Evolutionary conservation across 805 yeast species (phyloP).

Genomic region (Candida vartiovaarae): DNA sequence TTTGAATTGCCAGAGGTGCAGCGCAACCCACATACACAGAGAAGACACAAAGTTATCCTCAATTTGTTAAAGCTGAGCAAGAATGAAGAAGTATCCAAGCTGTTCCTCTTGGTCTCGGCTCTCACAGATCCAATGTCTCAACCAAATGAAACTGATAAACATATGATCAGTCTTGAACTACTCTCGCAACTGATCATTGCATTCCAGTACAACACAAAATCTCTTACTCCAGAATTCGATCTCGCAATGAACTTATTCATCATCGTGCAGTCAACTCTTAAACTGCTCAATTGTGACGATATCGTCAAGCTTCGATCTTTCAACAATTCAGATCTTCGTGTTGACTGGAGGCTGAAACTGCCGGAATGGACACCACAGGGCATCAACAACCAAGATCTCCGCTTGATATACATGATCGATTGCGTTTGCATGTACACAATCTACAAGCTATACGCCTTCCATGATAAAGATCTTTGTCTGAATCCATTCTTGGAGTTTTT

Average conservation of each 20-base stretch:
- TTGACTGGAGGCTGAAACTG: slow-evolving; percentile 27
- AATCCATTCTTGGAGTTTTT: slow-evolving; percentile 59
- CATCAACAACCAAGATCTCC: slow-evolving; percentile 30
- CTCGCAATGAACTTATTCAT: slow-evolving; percentile 25
- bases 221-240: slow-evolving; percentile 29
- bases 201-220: slow-evolving; percentile 22
- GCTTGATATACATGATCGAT: slow-evolving; percentile 38
- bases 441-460: slow-evolving; percentile 32
- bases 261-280: slow-evolving; percentile 32
- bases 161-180: slow-evolving; percentile 48
- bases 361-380: slow-evolving; percentile 33
- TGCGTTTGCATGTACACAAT: slow-evolving; percentile 37
- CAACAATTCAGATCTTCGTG: slow-evolving; percentile 31
- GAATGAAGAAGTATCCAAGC: slow-evolving; percentile 6
- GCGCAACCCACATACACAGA: slow-evolving; percentile 20
- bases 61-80: slow-evolving; percentile 21
- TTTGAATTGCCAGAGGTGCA: slow-evolving; percentile 23
- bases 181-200: slow-evolving; percentile 42
- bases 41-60: slow-evolving; percentile 26
- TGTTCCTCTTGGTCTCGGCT: slow-evolving; percentile 26
- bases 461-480: slow-evolving; percentile 33
- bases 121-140: slow-evolving; percentile 62
- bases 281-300: slow-evolving; percentile 34
- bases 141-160: slow-evolving; percentile 52
- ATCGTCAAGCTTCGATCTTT: slow-evolving; percentile 34